Evolutionary conservation across 495 filamentous ascomycete species (phyloP).

Genomic region (Lasiosphaeris hirsuta): DNA sequence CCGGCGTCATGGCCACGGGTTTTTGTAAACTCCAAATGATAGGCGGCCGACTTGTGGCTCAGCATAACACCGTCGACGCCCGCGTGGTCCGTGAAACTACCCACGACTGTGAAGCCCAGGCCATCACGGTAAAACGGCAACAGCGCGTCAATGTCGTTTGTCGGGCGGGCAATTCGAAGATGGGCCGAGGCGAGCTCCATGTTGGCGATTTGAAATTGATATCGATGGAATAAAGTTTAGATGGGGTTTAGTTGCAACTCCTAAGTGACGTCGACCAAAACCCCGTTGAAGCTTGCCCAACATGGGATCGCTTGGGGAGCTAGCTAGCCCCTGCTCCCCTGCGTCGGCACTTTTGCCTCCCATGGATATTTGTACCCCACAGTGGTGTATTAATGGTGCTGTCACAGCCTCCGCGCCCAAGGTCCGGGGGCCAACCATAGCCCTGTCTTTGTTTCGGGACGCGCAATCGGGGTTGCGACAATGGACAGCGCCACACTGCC

Average conservation of each 20-base stretch:
- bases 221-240: too few relatives aligned
- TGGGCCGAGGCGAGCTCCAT: slow-evolving; percentile 25
- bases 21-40: slow-evolving; percentile 35
- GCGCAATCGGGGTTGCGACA: slow-evolving; percentile 9
- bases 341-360: not conserved
- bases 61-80: slow-evolving; percentile 34
- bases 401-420: not conserved
- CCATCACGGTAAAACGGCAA: slow-evolving; percentile 33
- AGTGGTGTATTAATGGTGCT: not conserved
- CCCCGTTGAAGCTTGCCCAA: not conserved
- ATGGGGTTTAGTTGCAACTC: not conserved
- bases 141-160: slow-evolving; percentile 29
- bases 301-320: not conserved
- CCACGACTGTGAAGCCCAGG: slow-evolving; percentile 28
- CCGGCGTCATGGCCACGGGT: slow-evolving; percentile 23
- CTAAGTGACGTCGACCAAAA: slow-evolving; percentile 1
- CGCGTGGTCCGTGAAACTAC: slow-evolving; percentile 26
- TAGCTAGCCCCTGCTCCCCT: not conserved
- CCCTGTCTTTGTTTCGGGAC: not conserved
- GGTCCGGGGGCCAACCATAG: slow-evolving; percentile 3
- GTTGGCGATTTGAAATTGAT: not conserved
- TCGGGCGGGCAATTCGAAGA: slow-evolving; percentile 34
- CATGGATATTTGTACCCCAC: not conserved
- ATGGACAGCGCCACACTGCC: slow-evolving; percentile 4
- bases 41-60: slow-evolving; percentile 21